phyloP scores from a whole-genome alignment of 257 asterid species.

The Penstemon newberryi region DNA sequence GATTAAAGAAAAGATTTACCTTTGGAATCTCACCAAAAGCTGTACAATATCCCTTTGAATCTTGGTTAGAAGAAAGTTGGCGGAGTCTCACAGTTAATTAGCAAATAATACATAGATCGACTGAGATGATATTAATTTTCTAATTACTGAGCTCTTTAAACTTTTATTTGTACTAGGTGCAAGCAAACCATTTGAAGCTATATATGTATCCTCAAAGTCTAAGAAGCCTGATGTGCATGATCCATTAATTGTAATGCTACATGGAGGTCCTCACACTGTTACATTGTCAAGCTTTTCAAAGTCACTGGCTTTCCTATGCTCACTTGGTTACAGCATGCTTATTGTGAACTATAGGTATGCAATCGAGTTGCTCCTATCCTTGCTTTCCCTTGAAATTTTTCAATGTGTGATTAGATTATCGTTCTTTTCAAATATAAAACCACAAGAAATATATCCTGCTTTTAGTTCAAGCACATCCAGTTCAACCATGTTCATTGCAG shows the following conservation, averaged over 20 bases:
- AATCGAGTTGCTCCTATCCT: not conserved
- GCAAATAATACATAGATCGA: too few species aligned
- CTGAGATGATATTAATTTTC: not conserved
- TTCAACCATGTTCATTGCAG: slow-evolving; percentile 41
- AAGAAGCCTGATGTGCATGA: slow-evolving; percentile 42
- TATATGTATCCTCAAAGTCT: slow-evolving; percentile 72
- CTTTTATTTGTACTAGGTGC: slow-evolving; percentile 59
- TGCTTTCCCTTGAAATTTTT: not conserved
- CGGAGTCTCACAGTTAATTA: too few species aligned
- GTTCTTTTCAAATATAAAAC: not conserved
- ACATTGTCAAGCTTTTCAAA: slow-evolving; percentile 71
- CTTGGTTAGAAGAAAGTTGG: too few species aligned
- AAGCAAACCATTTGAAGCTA: slow-evolving; percentile 78
- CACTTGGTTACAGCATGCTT: slow-evolving; percentile 86
- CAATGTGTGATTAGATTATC: too few species aligned
- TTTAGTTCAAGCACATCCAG: not conserved
- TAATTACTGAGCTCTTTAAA: not conserved
- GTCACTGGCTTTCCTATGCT: slow-evolving; percentile 71
- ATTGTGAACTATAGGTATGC: slow-evolving; percentile 82
- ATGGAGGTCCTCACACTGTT: slow-evolving; percentile 89
- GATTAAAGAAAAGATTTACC: too few species aligned
- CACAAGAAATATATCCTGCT: slow-evolving; percentile 5
- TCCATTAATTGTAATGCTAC: slow-evolving; percentile 76
- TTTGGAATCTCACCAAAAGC: too few species aligned
- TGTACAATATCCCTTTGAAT: too few species aligned